Evolutionary conservation across 176 grass and related monocot genomes (phyloP).

Genomic region (Thalia dealbata): DNA sequence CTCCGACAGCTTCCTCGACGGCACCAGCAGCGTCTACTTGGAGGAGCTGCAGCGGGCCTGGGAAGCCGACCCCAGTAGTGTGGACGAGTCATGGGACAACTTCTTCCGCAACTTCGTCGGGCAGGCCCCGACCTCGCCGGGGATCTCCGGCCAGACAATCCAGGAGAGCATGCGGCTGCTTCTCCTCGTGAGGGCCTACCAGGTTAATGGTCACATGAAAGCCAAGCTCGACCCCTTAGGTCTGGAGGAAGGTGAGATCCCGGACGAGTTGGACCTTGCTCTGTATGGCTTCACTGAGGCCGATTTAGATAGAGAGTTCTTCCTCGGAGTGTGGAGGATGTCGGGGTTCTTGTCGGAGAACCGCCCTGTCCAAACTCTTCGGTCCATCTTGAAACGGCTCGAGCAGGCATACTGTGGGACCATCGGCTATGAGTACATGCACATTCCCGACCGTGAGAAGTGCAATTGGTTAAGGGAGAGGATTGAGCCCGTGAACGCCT

Average conservation of each 20-base stretch:
- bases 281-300: conserved; percentile 67
- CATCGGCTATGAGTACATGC: conserved; percentile 92
- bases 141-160: conserved; percentile 45
- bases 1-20: conserved; percentile 39
- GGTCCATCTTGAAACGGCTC: conserved; percentile 65
- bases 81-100: conserved; percentile 50
- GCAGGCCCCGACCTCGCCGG: conserved; percentile 32
- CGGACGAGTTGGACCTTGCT: conserved; percentile 46
- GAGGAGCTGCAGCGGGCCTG: conserved; percentile 42
- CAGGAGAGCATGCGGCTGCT: conserved; percentile 26
- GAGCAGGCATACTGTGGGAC: conserved; percentile 80
- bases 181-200: conserved; percentile 23
- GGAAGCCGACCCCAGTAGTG: conserved; percentile 38
- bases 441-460: conserved; percentile 79
- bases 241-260: conserved; percentile 39
- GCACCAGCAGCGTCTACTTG: conserved; percentile 48
- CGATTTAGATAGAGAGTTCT: conserved; percentile 89
- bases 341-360: conserved; percentile 80
- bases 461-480: conserved; percentile 92
- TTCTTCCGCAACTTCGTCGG: conserved; percentile 51
- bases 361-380: conserved; percentile 71
- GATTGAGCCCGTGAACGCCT: conserved; percentile 51
- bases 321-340: conserved; percentile 83
- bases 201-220: conserved; percentile 86
- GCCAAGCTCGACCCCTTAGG: conserved; percentile 61